These are phyloP conservation scores for Lachancea sp. DNA, from an alignment of 805 yeast genomes.

Conservation along the genomic window DNA sequence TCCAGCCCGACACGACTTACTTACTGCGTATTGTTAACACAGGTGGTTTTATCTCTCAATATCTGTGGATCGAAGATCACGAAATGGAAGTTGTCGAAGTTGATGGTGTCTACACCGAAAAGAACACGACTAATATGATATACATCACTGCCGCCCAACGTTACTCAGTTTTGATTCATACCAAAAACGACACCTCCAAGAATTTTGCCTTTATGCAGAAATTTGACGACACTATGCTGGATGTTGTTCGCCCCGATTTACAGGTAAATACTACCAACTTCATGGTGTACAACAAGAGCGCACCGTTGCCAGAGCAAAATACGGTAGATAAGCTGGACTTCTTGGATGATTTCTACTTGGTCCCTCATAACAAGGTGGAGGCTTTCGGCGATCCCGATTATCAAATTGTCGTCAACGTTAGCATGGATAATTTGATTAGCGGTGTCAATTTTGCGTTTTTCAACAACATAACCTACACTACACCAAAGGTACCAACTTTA, in stretches of 20 bases:
- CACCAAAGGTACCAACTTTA: conserved; percentile 83
- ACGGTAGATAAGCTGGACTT: conserved; percentile 44
- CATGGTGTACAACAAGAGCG: conserved; percentile 51
- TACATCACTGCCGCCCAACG: conserved; percentile 91
- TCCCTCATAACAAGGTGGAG: conserved; percentile 53
- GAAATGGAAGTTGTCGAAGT: conserved; percentile 80
- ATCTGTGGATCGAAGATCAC: conserved; percentile 84
- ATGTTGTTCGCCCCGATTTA: conserved; percentile 58
- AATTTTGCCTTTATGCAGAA: conserved; percentile 81
- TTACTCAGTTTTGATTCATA: conserved; percentile 69
- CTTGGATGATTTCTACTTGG: conserved; percentile 73
- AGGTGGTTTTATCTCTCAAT: conserved; percentile 91
- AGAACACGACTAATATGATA: conserved; percentile 58
- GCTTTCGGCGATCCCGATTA: conserved; percentile 62
- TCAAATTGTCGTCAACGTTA: conserved; percentile 61
- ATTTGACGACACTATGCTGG: conserved; percentile 80
- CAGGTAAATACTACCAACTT: conserved; percentile 68
- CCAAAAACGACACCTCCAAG: conserved; percentile 54
- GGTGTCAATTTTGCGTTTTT: conserved; percentile 96
- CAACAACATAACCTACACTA: conserved; percentile 72
- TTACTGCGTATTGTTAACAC: conserved; percentile 71
- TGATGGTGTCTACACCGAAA: conserved; percentile 84
- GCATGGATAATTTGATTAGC: conserved; percentile 75
- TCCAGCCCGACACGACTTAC: conserved; percentile 82
- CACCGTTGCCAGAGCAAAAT: conserved; percentile 34